Evolutionary conservation across 1,284 basidiomycete genomes (phyloP).

Genomic region (Xerocomus minutiporus): DNA sequence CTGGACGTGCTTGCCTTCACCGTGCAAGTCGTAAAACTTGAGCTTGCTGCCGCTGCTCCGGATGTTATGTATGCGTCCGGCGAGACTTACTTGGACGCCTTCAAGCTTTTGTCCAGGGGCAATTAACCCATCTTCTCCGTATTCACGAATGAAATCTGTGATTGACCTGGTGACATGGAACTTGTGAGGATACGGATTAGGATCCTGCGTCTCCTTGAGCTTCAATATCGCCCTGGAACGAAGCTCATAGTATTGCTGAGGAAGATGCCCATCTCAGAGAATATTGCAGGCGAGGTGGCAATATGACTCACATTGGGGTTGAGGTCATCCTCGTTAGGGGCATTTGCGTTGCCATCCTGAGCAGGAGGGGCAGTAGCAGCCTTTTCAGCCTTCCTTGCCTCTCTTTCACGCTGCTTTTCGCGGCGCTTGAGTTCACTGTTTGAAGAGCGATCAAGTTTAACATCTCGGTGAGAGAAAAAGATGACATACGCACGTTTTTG

Average conservation of each 20-base stretch:
- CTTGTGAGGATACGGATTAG: constrained; percentile 99
- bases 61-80: constrained; percentile 91
- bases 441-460: constrained; percentile 28
- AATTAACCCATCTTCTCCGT: constrained; percentile 71
- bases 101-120: constrained; percentile 58
- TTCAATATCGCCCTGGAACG: constrained; percentile 85
- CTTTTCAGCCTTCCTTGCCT: constrained; percentile 81
- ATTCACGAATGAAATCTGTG: constrained; percentile 71
- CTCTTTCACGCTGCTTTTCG: constrained; percentile 81
- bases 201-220: constrained; percentile 79
- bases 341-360: constrained; percentile 40
- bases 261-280: not conserved
- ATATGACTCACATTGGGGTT: constrained; percentile 67
- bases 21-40: constrained; percentile 92
- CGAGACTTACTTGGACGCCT: constrained; percentile 55
- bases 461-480: constrained; percentile 4
- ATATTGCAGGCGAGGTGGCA: not conserved
- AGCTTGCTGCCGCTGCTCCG: constrained; percentile 82
- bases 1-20: constrained; percentile 92
- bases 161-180: constrained; percentile 88
- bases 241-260: constrained; percentile 94
- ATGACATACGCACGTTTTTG: constrained; percentile 72
- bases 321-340: constrained; percentile 67
- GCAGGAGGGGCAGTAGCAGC: constrained; percentile 44
- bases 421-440: constrained; percentile 88